phyloP scores from a whole-genome alignment of 257 asterid species.

The Sherardia arvensis region DNA sequence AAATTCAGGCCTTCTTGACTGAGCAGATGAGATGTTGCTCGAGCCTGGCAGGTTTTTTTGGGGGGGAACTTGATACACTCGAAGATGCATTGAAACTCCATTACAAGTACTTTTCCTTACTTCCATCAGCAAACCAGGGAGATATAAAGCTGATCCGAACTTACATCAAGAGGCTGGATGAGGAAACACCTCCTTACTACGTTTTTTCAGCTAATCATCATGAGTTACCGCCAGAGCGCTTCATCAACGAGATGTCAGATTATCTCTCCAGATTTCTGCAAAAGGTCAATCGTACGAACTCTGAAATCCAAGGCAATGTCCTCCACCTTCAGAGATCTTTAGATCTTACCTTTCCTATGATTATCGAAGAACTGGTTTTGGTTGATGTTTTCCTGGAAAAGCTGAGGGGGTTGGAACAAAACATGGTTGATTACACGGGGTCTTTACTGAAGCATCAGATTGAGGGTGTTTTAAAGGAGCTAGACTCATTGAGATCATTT shows the following conservation, averaged over 20 bases:
- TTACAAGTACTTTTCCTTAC: too few species aligned
- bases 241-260: not conserved
- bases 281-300: not conserved
- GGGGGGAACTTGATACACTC: too few species aligned
- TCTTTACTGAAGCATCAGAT: not conserved
- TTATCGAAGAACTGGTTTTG: not conserved
- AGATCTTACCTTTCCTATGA: not conserved
- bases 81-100: too few species aligned
- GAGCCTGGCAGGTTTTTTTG: too few species aligned
- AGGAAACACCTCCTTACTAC: too few species aligned
- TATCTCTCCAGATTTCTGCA: not conserved
- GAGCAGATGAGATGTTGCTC: too few species aligned
- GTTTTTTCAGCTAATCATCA: too few species aligned
- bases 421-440: not conserved
- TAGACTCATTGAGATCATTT: not conserved
- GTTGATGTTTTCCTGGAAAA: not conserved
- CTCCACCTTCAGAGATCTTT: not conserved
- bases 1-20: too few species aligned
- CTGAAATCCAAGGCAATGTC: slow-evolving; percentile 3
- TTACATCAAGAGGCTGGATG: too few species aligned
- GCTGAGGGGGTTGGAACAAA: not conserved
- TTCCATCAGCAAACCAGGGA: too few species aligned
- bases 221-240: too few species aligned
- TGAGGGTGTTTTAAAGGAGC: not conserved
- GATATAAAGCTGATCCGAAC: too few species aligned